These are phyloP conservation scores for Hortaea werneckii DNA, from an alignment of 2,329 filamentous ascomycete species.

Conservation along the genomic window DNA sequence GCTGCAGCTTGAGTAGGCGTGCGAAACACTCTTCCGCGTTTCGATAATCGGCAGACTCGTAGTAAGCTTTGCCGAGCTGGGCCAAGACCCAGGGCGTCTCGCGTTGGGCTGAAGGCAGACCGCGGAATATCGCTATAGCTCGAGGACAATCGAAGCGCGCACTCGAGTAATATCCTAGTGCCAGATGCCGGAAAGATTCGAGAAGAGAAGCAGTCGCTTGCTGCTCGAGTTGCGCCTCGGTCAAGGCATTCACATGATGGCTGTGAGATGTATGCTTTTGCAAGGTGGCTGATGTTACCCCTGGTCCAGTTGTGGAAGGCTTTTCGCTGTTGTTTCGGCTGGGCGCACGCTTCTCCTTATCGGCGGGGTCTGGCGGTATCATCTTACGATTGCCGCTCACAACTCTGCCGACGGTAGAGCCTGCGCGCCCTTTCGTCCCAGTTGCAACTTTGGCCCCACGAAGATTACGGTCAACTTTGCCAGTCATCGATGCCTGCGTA, in stretches of 20 bases:
- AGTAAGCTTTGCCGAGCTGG: slow-evolving; percentile 81
- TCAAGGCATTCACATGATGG: background rate
- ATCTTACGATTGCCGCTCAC: slow-evolving; percentile 81
- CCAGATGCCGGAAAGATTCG: slow-evolving; percentile 72
- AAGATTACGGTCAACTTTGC: slow-evolving; percentile 41
- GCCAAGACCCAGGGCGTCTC: slow-evolving; percentile 91
- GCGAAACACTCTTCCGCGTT: slow-evolving; percentile 83
- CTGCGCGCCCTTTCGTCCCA: slow-evolving; percentile 54
- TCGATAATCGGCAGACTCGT: slow-evolving; percentile 76
- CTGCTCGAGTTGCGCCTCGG: slow-evolving; percentile 36
- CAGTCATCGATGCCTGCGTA: slow-evolving; percentile 44
- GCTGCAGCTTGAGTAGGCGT: slow-evolving; percentile 66
- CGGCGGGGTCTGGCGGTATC: slow-evolving; percentile 42
- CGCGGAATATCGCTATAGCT: slow-evolving; percentile 62
- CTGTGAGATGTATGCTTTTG: slow-evolving; percentile 10
- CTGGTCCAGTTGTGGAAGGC: slow-evolving; percentile 24
- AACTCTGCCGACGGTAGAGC: slow-evolving; percentile 69
- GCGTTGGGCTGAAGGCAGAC: slow-evolving; percentile 62
- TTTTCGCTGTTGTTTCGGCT: slow-evolving; percentile 44
- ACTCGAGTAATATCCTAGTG: slow-evolving; percentile 66
- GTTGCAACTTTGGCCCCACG: slow-evolving; percentile 53
- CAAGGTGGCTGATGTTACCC: slow-evolving; percentile 12
- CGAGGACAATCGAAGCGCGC: slow-evolving; percentile 70
- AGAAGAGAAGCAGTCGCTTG: slow-evolving; percentile 69
- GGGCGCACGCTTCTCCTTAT: slow-evolving; percentile 51